Evolutionary conservation across 768 basidiomycete species (phyloP).

Genomic region (Kwoniella shandongensis): DNA sequence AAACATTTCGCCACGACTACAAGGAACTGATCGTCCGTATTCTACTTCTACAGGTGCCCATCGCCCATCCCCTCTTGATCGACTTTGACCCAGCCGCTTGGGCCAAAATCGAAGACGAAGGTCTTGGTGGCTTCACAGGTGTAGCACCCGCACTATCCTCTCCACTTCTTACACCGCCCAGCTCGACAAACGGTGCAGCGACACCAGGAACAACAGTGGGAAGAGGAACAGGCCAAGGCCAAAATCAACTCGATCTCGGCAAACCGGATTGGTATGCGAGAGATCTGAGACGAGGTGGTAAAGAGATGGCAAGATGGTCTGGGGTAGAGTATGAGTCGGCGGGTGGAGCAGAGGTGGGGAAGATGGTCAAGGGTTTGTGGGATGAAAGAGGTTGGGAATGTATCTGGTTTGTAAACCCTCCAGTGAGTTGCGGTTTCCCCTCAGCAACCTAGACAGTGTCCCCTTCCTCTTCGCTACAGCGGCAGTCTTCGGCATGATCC

Average conservation of each 20-base stretch:
- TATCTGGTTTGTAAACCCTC: conserved; percentile 42
- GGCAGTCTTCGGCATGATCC: too few relatives aligned
- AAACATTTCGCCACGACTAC: background rate
- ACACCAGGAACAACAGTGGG: background rate
- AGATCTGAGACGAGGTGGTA: conserved; percentile 28
- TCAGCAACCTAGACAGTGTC: background rate
- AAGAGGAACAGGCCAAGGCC: background rate
- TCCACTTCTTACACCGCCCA: conserved; percentile 3
- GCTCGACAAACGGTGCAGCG: background rate
- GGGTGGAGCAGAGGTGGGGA: conserved; percentile 47
- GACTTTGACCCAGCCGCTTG: conserved; percentile 37
- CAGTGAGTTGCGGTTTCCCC: conserved; percentile 1
- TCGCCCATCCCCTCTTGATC: conserved; percentile 49
- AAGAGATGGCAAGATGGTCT: conserved; percentile 33
- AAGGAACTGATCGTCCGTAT: background rate
- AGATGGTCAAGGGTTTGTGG: conserved; percentile 49
- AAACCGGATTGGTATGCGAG: conserved; percentile 28
- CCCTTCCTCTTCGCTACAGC: too few relatives aligned
- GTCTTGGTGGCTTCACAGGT: conserved; percentile 51
- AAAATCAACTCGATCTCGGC: background rate
- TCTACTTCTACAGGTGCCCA: conserved; percentile 35
- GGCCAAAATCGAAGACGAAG: conserved; percentile 42
- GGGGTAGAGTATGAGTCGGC: conserved; percentile 34
- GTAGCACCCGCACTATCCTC: conserved; percentile 18
- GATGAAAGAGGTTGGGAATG: conserved; percentile 50